Conservation (phyloP, 139 green algal species). For the Yamagishiella unicocca region DNA sequence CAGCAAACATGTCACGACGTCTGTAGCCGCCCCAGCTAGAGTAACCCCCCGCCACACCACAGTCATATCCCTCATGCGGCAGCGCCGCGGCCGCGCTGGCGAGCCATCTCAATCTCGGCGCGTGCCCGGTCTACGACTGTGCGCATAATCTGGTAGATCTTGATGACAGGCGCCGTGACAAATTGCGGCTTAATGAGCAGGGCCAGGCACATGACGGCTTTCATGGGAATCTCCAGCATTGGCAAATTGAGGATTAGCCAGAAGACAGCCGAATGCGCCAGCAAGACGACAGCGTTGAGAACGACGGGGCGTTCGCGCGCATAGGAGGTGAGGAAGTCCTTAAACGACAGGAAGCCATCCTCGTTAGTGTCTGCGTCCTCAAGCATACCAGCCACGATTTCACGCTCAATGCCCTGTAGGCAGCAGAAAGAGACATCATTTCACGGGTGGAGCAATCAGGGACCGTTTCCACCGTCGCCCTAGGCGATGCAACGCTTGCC, state of each 20-base stretch:
- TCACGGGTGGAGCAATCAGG: too few relatives aligned
- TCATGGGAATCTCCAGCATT: conserved; percentile 17
- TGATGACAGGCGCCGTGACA: conserved; percentile 31
- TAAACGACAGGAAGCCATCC: conserved; percentile 46
- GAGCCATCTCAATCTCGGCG: conserved; percentile 30
- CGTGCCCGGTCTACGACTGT: conserved; percentile 20
- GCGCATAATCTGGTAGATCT: not conserved
- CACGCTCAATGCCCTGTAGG: conserved; percentile 37
- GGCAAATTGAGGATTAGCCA: conserved; percentile 46
- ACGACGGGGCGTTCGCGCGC: conserved; percentile 34
- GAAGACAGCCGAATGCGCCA: conserved; percentile 10
- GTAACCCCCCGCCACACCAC: too few relatives aligned
- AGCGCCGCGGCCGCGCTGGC: not conserved
- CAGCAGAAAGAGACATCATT: not conserved
- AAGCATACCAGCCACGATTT: conserved; percentile 24
- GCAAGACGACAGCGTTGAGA: conserved; percentile 40
- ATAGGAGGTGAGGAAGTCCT: conserved; percentile 45
- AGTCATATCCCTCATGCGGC: too few relatives aligned
- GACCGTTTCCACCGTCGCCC: too few relatives aligned
- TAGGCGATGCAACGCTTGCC: too few relatives aligned
- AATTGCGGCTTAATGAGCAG: conserved; percentile 37
- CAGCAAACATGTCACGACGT: too few relatives aligned
- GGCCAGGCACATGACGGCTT: not conserved
- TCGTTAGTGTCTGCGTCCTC: conserved; percentile 52
- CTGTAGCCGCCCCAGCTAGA: too few relatives aligned